phyloP scores from a whole-genome alignment of 495 filamentous ascomycete species.

The Podospora pseudopauciseta region DNA sequence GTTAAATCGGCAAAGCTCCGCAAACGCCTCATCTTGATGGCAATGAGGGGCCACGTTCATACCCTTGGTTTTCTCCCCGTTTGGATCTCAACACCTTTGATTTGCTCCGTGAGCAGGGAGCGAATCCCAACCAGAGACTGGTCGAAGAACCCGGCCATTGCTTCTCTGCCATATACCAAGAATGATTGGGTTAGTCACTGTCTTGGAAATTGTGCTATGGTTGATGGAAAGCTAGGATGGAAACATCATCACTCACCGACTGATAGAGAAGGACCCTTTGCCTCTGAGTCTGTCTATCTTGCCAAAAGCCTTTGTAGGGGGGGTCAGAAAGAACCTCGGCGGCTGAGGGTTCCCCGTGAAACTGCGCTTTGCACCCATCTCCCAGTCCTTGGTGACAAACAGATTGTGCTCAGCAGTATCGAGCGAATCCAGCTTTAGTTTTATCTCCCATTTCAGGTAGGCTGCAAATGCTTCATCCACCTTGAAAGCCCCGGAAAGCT shows the following conservation, averaged over 20 bases:
- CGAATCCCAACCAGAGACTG: slow-evolving; percentile 1
- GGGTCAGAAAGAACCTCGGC: slow-evolving; percentile 16
- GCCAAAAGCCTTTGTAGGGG: slow-evolving; percentile 15
- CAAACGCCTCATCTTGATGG: not conserved
- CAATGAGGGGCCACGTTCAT: not conserved
- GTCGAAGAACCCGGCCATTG: slow-evolving; percentile 13
- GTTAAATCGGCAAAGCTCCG: not conserved
- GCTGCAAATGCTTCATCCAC: slow-evolving; percentile 28
- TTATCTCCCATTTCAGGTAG: slow-evolving; percentile 19
- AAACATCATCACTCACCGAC: not conserved
- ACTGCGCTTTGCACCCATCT: slow-evolving; percentile 24
- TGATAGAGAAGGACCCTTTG: not conserved
- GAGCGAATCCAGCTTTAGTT: slow-evolving; percentile 13
- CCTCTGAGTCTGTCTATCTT: slow-evolving; percentile 4
- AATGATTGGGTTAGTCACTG: not conserved
- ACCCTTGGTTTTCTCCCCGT: slow-evolving; percentile 2
- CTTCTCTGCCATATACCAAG: not conserved
- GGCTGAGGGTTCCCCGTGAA: slow-evolving; percentile 13
- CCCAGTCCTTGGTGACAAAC: slow-evolving; percentile 30
- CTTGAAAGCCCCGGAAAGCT: slow-evolving; percentile 24
- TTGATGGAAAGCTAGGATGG: not conserved
- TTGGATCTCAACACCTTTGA: not conserved
- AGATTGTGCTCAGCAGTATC: slow-evolving; percentile 16
- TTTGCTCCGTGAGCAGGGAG: slow-evolving; percentile 8
- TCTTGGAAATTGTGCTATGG: not conserved